These are phyloP conservation scores for Chalciporus pseudorubinellus DNA, from an alignment of 768 basidiomycete species.

Conservation along the genomic window DNA sequence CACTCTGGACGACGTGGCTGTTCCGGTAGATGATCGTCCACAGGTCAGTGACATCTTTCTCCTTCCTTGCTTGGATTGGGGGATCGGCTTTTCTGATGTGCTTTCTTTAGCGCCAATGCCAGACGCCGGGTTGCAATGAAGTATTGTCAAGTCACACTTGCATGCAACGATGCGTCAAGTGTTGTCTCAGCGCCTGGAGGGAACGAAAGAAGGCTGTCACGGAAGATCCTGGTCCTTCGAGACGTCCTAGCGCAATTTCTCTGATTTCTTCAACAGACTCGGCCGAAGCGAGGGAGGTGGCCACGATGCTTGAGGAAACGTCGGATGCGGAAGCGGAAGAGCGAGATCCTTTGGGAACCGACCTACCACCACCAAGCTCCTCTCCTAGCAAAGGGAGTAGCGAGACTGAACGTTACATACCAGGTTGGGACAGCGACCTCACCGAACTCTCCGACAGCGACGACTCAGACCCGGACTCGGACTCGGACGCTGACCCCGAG, in stretches of 20 bases:
- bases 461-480: conserved; percentile 11
- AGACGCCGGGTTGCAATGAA: conserved; percentile 13
- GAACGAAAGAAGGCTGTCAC: background rate
- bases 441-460: conserved; percentile 12
- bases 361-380: background rate
- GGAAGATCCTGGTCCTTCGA: background rate
- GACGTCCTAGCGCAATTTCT: background rate
- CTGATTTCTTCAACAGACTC: background rate
- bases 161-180: conserved; percentile 20
- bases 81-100: background rate
- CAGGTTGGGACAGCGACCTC: conserved; percentile 27
- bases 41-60: conserved; percentile 3
- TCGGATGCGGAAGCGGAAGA: conserved; percentile 2
- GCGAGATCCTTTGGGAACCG: background rate
- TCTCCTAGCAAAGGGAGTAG: conserved; percentile 3
- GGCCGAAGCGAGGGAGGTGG: background rate
- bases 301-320: background rate
- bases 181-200: conserved; percentile 21
- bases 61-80: background rate
- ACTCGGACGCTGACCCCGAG: conserved; percentile 4
- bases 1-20: background rate
- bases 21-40: background rate
- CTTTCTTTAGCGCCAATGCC: conserved; percentile 16
- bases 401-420: background rate
- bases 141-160: background rate